phyloP scores from a whole-genome alignment of 768 basidiomycete genomes.

The Russula sp. region DNA sequence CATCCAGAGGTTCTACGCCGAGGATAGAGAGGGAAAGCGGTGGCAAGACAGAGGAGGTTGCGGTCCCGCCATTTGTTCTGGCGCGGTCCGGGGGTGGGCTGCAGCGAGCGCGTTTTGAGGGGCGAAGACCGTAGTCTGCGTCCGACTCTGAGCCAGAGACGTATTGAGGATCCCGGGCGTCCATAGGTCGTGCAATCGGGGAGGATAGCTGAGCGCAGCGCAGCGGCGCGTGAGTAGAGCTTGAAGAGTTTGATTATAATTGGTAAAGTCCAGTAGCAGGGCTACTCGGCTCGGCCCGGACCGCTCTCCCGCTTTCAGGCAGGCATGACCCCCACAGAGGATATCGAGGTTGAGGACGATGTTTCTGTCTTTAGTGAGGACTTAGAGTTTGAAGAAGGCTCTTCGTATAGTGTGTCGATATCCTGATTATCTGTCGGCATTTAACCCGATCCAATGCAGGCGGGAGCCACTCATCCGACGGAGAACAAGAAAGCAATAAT shows the following conservation, averaged over 20 bases:
- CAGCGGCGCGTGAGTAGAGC: neutral
- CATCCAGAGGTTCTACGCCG: slow-evolving; percentile 85
- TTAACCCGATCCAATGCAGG: slow-evolving; percentile 5
- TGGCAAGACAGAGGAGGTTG: slow-evolving; percentile 37
- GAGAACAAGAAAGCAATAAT: slow-evolving; percentile 7
- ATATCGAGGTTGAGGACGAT: neutral
- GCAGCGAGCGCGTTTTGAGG: slow-evolving; percentile 37
- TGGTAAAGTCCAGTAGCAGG: too few species aligned
- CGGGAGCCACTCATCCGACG: slow-evolving; percentile 2
- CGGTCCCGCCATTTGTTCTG: slow-evolving; percentile 25
- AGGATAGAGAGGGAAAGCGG: slow-evolving; percentile 77
- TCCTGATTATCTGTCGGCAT: neutral
- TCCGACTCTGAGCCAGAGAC: slow-evolving; percentile 30
- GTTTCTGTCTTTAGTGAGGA: neutral
- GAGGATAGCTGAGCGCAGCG: neutral
- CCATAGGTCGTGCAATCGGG: slow-evolving; percentile 22
- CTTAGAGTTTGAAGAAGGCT: slow-evolving; percentile 13
- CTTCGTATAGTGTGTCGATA: slow-evolving; percentile 5
- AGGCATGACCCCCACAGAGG: neutral
- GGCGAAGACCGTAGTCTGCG: slow-evolving; percentile 25
- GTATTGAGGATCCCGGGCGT: slow-evolving; percentile 24
- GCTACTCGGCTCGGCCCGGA: neutral
- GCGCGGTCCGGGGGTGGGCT: slow-evolving; percentile 31
- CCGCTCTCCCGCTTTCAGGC: neutral
- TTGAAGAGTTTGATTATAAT: neutral